Conservation (phyloP, 2,329 filamentous ascomycete species). For the Sarocladium strictum region DNA sequence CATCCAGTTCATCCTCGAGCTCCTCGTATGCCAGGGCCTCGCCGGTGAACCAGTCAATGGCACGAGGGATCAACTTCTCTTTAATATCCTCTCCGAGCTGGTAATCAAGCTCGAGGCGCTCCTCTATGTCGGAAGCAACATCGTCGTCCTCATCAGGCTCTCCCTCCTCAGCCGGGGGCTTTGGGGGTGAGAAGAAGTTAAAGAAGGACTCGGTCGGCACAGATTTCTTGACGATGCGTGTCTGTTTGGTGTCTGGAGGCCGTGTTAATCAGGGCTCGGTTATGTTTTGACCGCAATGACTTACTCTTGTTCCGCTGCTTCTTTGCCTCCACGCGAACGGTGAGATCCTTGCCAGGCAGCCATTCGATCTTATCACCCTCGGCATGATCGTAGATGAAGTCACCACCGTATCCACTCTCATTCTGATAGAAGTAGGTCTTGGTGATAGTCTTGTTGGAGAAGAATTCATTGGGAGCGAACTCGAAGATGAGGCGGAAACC, state of each 20-base stretch:
- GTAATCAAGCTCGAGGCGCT: slow-evolving; percentile 96
- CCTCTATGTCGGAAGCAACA: slow-evolving; percentile 85
- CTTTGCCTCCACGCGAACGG: slow-evolving; percentile 94
- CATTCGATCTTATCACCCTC: slow-evolving; percentile 98
- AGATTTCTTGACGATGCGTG: slow-evolving; percentile 97
- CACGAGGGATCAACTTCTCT: slow-evolving; percentile 97
- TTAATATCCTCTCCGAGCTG: slow-evolving; percentile 99
- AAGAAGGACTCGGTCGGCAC: slow-evolving; percentile 98
- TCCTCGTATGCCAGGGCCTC: slow-evolving; percentile 97
- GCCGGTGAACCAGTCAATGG: slow-evolving; percentile 99
- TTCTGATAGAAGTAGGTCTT: slow-evolving; percentile 99
- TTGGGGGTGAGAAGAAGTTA: slow-evolving; percentile 98
- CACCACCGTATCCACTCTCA: slow-evolving; percentile 95
- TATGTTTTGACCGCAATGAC: slow-evolving; percentile 15
- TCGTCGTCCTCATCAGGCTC: slow-evolving; percentile 69
- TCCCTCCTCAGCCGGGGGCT: slow-evolving; percentile 60
- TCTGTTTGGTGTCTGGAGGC: slow-evolving; percentile 88
- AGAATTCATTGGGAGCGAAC: slow-evolving; percentile 91
- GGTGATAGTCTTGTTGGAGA: slow-evolving; percentile 93
- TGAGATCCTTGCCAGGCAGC: slow-evolving; percentile 89
- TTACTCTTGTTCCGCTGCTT: slow-evolving; percentile 99
- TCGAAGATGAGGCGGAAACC: slow-evolving; percentile 98
- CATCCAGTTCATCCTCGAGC: slow-evolving; percentile 74
- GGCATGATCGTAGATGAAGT: slow-evolving; percentile 99
- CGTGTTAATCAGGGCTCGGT: neutral